Percentiles rank a stretch among this genome's conserved stretches.
Conservation (phyloP, 108 stramenopile genomes). For the Chaetoceros muelleri region DNA sequence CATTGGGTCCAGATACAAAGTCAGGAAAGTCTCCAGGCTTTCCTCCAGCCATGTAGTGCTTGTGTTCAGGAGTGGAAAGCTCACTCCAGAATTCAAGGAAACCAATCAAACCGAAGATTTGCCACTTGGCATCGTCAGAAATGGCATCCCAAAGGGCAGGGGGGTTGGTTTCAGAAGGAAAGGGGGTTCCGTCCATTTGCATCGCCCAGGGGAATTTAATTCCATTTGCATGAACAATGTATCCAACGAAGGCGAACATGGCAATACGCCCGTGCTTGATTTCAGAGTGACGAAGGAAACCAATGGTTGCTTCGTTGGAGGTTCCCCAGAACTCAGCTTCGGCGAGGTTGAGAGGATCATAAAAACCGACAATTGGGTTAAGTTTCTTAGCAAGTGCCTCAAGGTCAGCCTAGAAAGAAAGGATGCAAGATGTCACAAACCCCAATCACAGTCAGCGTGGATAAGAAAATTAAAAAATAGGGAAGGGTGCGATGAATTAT, state of each 20-base stretch:
- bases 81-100: constrained; percentile 31
- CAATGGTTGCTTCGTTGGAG: constrained; percentile 41
- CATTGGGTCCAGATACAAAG: constrained; percentile 24
- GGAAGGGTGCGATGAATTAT: too few species aligned
- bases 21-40: constrained; percentile 37
- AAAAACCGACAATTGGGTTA: constrained; percentile 45
- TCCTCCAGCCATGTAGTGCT: constrained; percentile 49
- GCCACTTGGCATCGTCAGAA: constrained; percentile 33
- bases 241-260: constrained; percentile 61
- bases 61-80: constrained; percentile 10
- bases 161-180: constrained; percentile 42
- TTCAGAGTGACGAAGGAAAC: constrained; percentile 45
- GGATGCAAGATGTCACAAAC: background rate
- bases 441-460: too few species aligned
- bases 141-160: constrained; percentile 46
- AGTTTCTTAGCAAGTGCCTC: constrained; percentile 35
- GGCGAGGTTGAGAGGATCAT: constrained; percentile 48
- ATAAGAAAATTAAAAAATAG: too few species aligned
- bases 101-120: constrained; percentile 34
- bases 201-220: constrained; percentile 68
- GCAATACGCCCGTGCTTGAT: constrained; percentile 64
- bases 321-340: constrained; percentile 49
- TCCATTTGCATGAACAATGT: constrained; percentile 48
- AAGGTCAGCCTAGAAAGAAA: constrained; percentile 21
- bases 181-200: constrained; percentile 53